Evolutionary conservation across 2,329 filamentous ascomycete genomes (phyloP).

Genomic region (Periconia sp.): DNA sequence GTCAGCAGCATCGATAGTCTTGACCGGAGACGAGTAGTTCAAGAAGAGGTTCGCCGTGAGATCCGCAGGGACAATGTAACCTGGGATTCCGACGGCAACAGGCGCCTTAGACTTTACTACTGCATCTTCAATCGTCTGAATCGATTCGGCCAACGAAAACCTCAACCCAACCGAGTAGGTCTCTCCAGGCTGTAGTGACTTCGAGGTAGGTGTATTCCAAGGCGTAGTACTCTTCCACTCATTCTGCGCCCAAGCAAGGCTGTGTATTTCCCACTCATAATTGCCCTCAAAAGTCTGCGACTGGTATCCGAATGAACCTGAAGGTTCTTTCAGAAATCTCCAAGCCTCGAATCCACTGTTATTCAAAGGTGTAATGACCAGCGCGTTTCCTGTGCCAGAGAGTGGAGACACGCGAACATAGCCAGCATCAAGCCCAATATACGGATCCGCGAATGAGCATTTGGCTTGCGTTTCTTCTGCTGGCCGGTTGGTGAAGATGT

Average conservation of each 20-base stretch:
- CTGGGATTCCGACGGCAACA: slow-evolving; percentile 60
- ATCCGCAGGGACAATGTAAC: slow-evolving; percentile 60
- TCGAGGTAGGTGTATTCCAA: slow-evolving; percentile 63
- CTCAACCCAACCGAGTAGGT: slow-evolving; percentile 57
- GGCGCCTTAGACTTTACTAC: slow-evolving; percentile 54
- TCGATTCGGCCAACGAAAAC: slow-evolving; percentile 56
- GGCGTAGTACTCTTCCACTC: slow-evolving; percentile 60
- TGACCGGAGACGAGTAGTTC: slow-evolving; percentile 48
- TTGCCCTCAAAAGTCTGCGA: slow-evolving; percentile 66
- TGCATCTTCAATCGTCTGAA: slow-evolving; percentile 57
- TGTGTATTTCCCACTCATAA: slow-evolving; percentile 66
- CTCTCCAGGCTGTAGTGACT: slow-evolving; percentile 53
- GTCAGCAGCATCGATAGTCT: slow-evolving; percentile 47
- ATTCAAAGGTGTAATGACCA: slow-evolving; percentile 62
- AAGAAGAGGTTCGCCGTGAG: slow-evolving; percentile 55
- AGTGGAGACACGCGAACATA: slow-evolving; percentile 62
- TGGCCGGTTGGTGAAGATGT: slow-evolving; percentile 62
- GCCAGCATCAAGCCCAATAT: slow-evolving; percentile 65
- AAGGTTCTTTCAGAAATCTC: slow-evolving; percentile 57
- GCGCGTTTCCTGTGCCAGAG: slow-evolving; percentile 58
- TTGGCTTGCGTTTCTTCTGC: slow-evolving; percentile 56
- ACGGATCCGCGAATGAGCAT: slow-evolving; percentile 65
- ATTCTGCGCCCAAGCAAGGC: slow-evolving; percentile 61
- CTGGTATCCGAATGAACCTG: slow-evolving; percentile 35
- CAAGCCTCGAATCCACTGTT: slow-evolving; percentile 62